Evolutionary conservation across 179 eudicot species (phyloP).

Genomic region (Kewa caespitosa): DNA sequence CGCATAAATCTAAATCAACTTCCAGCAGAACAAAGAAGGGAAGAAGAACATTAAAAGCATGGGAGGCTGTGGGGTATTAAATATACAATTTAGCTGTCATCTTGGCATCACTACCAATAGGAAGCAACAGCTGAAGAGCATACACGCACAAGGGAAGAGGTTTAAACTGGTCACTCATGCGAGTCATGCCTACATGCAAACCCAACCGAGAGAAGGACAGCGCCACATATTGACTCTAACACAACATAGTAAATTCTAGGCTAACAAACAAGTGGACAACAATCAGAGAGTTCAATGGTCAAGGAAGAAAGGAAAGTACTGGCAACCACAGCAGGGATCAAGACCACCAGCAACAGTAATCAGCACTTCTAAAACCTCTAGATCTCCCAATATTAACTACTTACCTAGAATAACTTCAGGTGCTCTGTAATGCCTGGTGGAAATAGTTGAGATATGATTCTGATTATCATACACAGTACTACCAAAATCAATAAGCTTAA

Average conservation of each 20-base stretch:
- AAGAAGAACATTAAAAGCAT: neutral
- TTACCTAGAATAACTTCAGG: conserved; percentile 95
- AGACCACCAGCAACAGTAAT: neutral
- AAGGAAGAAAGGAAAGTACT: neutral
- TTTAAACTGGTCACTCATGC: neutral
- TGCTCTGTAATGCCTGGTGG: conserved; percentile 91
- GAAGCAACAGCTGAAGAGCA: neutral
- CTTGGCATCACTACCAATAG: neutral
- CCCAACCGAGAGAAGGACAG: too few relatives aligned
- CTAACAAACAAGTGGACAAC: too few relatives aligned
- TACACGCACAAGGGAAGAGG: neutral
- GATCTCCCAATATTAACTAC: conserved; percentile 23
- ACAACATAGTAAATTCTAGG: too few relatives aligned
- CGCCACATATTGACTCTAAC: too few relatives aligned
- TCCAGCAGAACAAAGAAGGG: neutral
- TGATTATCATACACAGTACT: conserved; percentile 75
- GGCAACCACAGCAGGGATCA: conserved; percentile 5
- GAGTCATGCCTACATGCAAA: too few relatives aligned
- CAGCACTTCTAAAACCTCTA: neutral
- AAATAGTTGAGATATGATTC: conserved; percentile 68
- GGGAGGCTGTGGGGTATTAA: neutral
- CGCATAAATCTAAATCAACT: neutral
- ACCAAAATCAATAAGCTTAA: conserved; percentile 94
- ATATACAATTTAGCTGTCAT: neutral
- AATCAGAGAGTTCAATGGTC: neutral